phyloP scores from a whole-genome alignment of 176 grass and related monocot genomes.

The Sorghum bicolor region Sorghum_bicolor_NCBIv3 NC_012879.2:5341001-5341500 shows the following conservation, averaged over 20 bases:
- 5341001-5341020: not conserved
- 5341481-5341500: constrained; percentile 66
- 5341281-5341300: constrained; percentile 42
- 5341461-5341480: constrained; percentile 52
- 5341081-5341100: not conserved
- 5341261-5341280: no score
- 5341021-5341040: not conserved
- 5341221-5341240: not conserved
- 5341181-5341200: not conserved
- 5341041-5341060: not conserved
- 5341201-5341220: not conserved
- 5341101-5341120: not conserved
- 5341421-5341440: constrained; percentile 36
- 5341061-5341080: not conserved
- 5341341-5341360: constrained; percentile 54
- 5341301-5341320: constrained; percentile 42
- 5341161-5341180: not conserved
- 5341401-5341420: constrained; percentile 56
- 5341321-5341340: constrained; percentile 52
- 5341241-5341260: no score
- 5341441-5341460: constrained; percentile 1
- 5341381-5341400: constrained; percentile 52
- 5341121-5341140: no score
- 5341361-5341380: constrained; percentile 50
- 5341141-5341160: not conserved